Evolutionary conservation across 257 asterid species (phyloP), one percentile per base, ranked within the genome.

Genomic region (Echium plantagineum): DNA sequence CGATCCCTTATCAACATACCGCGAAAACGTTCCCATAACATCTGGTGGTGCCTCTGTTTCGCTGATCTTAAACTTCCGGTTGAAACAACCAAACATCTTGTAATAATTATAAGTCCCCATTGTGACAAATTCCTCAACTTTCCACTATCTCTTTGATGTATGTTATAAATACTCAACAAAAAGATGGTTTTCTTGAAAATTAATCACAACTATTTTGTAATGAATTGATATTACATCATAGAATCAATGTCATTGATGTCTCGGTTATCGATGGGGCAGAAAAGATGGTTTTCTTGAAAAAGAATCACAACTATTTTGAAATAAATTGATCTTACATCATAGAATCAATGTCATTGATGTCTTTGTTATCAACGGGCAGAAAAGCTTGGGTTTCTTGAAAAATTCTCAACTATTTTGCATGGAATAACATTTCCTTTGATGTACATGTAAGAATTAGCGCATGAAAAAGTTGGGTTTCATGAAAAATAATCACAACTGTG

Each of bases 81-180:
- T 89, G 63, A 93, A 93, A 63, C 89, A 83, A 0, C 99, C 95
- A 15, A 93, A 93, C 97, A 93, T 86, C 57, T 78, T 84, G 83
- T 93, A 93, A 66, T 84, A 84, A 82, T 93, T 84, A 70, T 93
- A 93, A 60, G 94, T 86, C 65, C 89, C 98, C 94, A 86, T 88
- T 42, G 15, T 58, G 8, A 24, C 17, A 56, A 13, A 28, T 53
- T 66, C 67, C 30, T 28, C 21, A 48, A 5, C 15, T 30, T 42
- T 9, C n/a, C 56, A 21, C 4, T 51, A 46, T 61, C 31, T 66
- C 42, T 15, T 52, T 35, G 30, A 28, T 28, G 7, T 28, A 3
- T 28, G 58, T 16, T 47, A 18, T n/a, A 56, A 61, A 57, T 22
- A 46, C n/a, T n/a, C n/a, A n/a, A n/a, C n/a, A n/a, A 15, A 48